Evolutionary conservation across 345 rosid species (phyloP), one percentile per base, ranked within the genome.

Genomic region (Mangifera indica): DNA sequence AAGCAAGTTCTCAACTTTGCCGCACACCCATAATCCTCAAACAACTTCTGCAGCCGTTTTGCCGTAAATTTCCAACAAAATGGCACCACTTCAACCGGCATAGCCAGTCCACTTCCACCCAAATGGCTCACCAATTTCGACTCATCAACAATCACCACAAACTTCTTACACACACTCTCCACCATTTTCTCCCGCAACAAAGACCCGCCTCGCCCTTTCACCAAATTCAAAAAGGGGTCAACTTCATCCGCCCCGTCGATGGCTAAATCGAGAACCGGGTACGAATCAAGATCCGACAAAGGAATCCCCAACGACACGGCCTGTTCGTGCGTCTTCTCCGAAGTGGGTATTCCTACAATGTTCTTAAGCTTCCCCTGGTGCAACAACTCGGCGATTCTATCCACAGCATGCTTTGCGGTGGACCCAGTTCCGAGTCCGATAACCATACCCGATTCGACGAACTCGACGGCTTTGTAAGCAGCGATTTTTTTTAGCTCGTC

Each of bases 161-260:
- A 95, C 76, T 85, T 88, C 78, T 85, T 84, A 1, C 90, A 82
- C 20, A 87, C 97, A 59, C 93, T 88, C 72, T 92, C 98, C 52
- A 95, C 86, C 98, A 95, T 95, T 76, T 95, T 95, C 84, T 95
- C 99, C 32, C 99, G 73, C 0, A 95, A 80, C 51, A 95, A 74
- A 1, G 99, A 92, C 74, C 98, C 99, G 21, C 99, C 99, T 20
- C 98, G 81, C 7, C 98, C 99, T 69, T 95, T 95, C 7, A 91
- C 99, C 51, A 95, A 80, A 68, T 95, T 91, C 70, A 95, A 89
- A 48, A 40, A 55, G 2, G 89, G 84, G 78, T 92, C 99, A 18
- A 95, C 97, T 84, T 95, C 99, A 34, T 95, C 99, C 5, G 99
- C 99, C 10, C 99, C 99, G 80, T 95, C 99, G 58, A 95, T 95